Evolutionary conservation across 2,329 filamentous ascomycete species (phyloP), one percentile per base, ranked within the genome.

Genomic region (Botryotinia globosa): DNA sequence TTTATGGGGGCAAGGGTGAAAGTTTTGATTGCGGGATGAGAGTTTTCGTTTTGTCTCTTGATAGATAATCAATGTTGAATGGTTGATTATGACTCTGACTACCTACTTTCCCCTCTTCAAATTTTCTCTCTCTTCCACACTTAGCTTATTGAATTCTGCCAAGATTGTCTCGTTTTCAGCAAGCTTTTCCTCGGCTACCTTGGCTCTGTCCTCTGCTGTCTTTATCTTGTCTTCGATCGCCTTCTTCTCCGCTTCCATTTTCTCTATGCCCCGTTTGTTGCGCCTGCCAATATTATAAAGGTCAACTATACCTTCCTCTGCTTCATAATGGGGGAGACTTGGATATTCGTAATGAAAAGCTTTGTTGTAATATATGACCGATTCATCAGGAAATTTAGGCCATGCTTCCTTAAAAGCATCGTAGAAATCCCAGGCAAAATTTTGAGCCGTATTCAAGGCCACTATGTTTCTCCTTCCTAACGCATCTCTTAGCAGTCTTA

Each of bases 381-480:
- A 48, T 45, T 9, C 3, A 45, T 45, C 20, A 22, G 0, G 8
- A 22, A 45, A 22, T 0, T 22, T 1, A 25, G 22, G 22, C 22
- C 4, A 1, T n/a, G 0, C 10, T 4, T 51, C 48, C 14, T 6
- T 0, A 51, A 6, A 51, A n/a, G 22, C 4, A 9, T n/a, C 1
- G 22, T n/a, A 14, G 4, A 51, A 51, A 32, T 32, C 32, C n/a
- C n/a, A n/a, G 32, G 32, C 10, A 4, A 51, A 25, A 51, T 0
- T n/a, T 2, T 3, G 14, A 25, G 5, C 25, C 12, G 25, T 4
- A n/a, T 51, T 22, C 1, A 25, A 51, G 48, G 48, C 25, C 48
- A 51, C 2, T 51, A 14, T 1, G 25, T 51, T n/a, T n/a, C 25
- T 51, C 48, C 0, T 51, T 51, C 4, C 48, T 16, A n/a, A 51